Conservation (phyloP, 139 green algal genomes). For the Tetraselmis striata region DNA sequence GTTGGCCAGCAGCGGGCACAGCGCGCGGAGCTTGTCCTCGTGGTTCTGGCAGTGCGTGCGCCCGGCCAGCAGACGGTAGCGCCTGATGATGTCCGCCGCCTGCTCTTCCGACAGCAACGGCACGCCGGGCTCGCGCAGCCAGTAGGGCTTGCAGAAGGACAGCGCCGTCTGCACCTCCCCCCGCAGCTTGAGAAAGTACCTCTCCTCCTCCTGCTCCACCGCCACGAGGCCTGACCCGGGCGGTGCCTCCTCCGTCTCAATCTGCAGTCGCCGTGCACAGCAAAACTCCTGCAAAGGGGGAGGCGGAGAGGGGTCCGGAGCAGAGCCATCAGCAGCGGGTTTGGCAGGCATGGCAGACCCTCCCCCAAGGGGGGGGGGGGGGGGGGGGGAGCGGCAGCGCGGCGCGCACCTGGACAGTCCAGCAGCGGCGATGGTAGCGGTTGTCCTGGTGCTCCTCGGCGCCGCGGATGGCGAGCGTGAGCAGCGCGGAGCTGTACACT, state of each 20-base stretch:
- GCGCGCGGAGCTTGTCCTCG: not conserved
- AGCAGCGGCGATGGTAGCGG: not conserved
- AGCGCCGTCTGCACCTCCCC: not conserved
- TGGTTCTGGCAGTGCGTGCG: not conserved
- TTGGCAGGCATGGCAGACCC: too few species aligned
- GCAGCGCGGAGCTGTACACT: not conserved
- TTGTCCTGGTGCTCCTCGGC: not conserved
- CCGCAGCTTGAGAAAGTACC: not conserved
- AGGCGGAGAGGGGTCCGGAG: too few species aligned
- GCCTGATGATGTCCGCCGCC: not conserved
- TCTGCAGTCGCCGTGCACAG: not conserved
- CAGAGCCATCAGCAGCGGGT: too few species aligned
- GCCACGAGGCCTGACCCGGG: too few species aligned
- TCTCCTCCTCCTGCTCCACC: not conserved
- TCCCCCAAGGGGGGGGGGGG: too few species aligned
- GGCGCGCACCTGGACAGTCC: not conserved
- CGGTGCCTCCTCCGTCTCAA: not conserved
- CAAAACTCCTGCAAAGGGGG: not conserved
- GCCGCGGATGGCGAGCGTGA: not conserved
- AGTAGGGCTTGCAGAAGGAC: not conserved
- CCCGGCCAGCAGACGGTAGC: not conserved
- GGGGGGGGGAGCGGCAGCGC: not conserved
- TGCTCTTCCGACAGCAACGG: not conserved
- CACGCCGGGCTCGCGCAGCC: not conserved
- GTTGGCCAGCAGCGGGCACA: not conserved